These are phyloP conservation scores for Curvularia lunata DNA, from an alignment of 2,329 filamentous ascomycete genomes.

Conservation along the genomic window DNA sequence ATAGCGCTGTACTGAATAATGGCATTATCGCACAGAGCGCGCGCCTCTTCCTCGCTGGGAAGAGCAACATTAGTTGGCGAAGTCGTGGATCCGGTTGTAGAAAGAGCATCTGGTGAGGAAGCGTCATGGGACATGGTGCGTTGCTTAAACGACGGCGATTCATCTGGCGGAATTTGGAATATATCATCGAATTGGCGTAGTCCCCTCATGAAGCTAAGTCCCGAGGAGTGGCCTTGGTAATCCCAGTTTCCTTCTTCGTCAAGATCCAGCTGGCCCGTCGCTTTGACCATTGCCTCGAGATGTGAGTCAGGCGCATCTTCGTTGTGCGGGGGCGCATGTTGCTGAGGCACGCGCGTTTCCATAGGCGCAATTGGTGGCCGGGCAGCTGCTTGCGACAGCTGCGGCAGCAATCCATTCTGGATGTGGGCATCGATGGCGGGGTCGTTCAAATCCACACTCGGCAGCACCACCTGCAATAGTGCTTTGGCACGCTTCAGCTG, in stretches of 20 bases:
- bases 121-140: constrained; percentile 64
- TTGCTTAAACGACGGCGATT: constrained; percentile 63
- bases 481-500: constrained; percentile 83
- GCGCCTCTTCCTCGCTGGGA: constrained; percentile 67
- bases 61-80: constrained; percentile 61
- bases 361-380: constrained; percentile 31
- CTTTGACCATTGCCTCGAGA: constrained; percentile 92
- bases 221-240: constrained; percentile 92
- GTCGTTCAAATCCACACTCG: constrained; percentile 84
- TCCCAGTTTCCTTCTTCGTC: constrained; percentile 93
- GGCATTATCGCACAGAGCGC: constrained; percentile 63
- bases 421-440: constrained; percentile 79
- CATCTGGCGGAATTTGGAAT: constrained; percentile 67
- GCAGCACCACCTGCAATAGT: constrained; percentile 78
- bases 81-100: constrained; percentile 60
- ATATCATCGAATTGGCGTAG: constrained; percentile 87
- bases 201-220: constrained; percentile 82
- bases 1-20: constrained; percentile 68
- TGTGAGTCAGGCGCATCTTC: constrained; percentile 63
- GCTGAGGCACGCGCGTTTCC: constrained; percentile 31
- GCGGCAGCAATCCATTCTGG: constrained; percentile 66
- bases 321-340: constrained; percentile 23
- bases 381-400: constrained; percentile 40
- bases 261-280: constrained; percentile 86
- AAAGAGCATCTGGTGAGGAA: constrained; percentile 73